phyloP scores from a whole-genome alignment of 2,329 filamentous ascomycete genomes.

The Arthroderma sp. region DNA sequence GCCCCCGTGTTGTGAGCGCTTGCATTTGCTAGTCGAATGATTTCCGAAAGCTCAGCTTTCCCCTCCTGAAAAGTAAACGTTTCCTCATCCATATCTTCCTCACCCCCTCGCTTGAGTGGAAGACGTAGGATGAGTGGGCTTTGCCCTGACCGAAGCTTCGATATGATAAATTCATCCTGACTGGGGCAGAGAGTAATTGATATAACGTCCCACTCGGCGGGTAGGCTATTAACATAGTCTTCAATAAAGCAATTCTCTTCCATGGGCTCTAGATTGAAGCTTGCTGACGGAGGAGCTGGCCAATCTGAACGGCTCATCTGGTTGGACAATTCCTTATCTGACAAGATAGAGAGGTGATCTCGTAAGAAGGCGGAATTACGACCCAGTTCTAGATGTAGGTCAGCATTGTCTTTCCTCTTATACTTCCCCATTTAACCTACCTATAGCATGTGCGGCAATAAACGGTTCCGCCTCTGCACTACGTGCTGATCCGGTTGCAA shows the following conservation, averaged over 20 bases:
- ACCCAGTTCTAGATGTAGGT: constrained; percentile 25
- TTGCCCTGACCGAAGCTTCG: constrained; percentile 63
- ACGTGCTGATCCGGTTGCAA: constrained; percentile 28
- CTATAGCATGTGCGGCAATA: constrained; percentile 29
- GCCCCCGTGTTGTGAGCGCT: constrained; percentile 66
- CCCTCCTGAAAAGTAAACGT: constrained; percentile 75
- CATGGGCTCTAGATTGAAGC: constrained; percentile 13
- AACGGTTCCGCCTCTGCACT: constrained; percentile 13
- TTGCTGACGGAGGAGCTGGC: constrained; percentile 29
- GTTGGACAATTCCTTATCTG: constrained; percentile 36
- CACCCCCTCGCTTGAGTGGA: constrained; percentile 70
- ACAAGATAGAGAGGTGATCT: constrained; percentile 28
- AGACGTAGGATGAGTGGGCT: constrained; percentile 77
- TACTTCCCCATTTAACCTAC: constrained; percentile 17
- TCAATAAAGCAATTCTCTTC: constrained; percentile 58
- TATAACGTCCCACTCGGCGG: constrained; percentile 68
- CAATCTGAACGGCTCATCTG: constrained; percentile 39
- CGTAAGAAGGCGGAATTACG: constrained; percentile 32
- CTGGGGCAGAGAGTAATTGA: constrained; percentile 76
- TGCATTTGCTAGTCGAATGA: constrained; percentile 69
- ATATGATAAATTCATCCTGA: constrained; percentile 73
- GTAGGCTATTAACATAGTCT: constrained; percentile 76
- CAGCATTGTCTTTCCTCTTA: neutral
- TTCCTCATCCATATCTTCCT: constrained; percentile 66
- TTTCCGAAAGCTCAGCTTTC: constrained; percentile 64